phyloP scores from a whole-genome alignment of 2,329 filamentous ascomycete genomes.

The Alternaria conjuncta region DNA sequence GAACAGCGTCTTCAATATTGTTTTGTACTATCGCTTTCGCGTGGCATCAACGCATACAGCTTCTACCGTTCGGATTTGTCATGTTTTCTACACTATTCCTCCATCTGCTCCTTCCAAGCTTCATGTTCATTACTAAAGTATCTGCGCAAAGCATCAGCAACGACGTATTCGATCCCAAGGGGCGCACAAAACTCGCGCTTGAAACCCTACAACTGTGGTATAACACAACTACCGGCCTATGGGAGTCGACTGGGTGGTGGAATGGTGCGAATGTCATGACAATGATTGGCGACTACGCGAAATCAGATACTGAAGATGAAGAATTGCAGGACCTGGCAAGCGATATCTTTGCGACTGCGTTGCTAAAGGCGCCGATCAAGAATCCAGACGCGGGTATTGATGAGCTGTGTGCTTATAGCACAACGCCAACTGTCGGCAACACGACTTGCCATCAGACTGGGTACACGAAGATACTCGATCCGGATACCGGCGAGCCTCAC shows the following conservation, averaged over 20 bases:
- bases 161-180: constrained; percentile 23
- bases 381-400: constrained; percentile 41
- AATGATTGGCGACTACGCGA: constrained; percentile 62
- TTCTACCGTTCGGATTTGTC: background rate
- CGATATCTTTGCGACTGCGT: constrained; percentile 54
- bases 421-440: constrained; percentile 5
- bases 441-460: constrained; percentile 13
- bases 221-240: constrained; percentile 65
- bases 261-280: constrained; percentile 73
- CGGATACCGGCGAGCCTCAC: constrained; percentile 20
- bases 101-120: constrained; percentile 17
- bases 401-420: constrained; percentile 4
- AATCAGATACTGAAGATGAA: constrained; percentile 32
- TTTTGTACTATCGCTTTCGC: background rate
- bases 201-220: constrained; percentile 67
- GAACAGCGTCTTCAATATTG: background rate
- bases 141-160: constrained; percentile 25
- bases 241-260: constrained; percentile 74
- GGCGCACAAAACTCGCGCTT: constrained; percentile 44
- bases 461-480: constrained; percentile 32
- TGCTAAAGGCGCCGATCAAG: constrained; percentile 40
- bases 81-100: constrained; percentile 28
- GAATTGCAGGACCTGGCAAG: constrained; percentile 45
- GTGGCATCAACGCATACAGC: background rate
- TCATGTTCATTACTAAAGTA: constrained; percentile 25